Conservation (phyloP, 83 land plant species). For the Larix sibirica region DNA sequence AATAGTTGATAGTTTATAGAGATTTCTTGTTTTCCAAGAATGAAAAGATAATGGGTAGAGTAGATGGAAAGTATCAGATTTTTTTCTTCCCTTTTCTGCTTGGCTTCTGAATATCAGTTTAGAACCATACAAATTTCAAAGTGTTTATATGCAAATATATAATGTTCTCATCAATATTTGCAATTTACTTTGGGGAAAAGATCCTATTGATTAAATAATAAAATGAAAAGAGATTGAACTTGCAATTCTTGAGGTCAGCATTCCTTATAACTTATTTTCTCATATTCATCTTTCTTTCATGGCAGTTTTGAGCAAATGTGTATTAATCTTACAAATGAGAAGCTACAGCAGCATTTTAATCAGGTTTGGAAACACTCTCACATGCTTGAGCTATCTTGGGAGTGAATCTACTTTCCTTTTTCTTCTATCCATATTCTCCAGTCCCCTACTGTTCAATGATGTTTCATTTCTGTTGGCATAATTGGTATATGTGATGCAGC, state of each 20-base stretch:
- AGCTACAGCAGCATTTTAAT: constrained; percentile 98
- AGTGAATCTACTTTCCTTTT: neutral
- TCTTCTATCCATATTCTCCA: neutral
- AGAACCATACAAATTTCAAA: too few relatives aligned
- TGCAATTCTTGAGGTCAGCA: neutral
- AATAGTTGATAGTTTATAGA: neutral
- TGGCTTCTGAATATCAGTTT: too few relatives aligned
- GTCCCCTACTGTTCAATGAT: neutral
- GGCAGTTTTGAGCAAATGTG: constrained; percentile 94
- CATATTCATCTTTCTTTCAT: neutral
- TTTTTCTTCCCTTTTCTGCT: too few relatives aligned
- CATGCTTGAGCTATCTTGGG: neutral
- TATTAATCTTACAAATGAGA: constrained; percentile 94
- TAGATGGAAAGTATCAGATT: too few relatives aligned
- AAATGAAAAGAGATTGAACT: neutral
- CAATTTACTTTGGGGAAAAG: neutral
- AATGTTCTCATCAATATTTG: neutral
- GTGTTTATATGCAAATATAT: too few relatives aligned
- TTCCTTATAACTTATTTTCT: neutral
- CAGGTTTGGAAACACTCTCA: constrained; percentile 50
- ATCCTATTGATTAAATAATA: neutral
- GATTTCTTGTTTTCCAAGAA: neutral
- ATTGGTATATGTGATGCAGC: constrained; percentile 41
- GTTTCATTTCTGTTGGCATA: neutral
- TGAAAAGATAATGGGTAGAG: neutral